Evolutionary conservation across 1,284 basidiomycete genomes (phyloP), one percentile per base, ranked within the genome.

Genomic region (Tetrapyrgos nigripes): DNA sequence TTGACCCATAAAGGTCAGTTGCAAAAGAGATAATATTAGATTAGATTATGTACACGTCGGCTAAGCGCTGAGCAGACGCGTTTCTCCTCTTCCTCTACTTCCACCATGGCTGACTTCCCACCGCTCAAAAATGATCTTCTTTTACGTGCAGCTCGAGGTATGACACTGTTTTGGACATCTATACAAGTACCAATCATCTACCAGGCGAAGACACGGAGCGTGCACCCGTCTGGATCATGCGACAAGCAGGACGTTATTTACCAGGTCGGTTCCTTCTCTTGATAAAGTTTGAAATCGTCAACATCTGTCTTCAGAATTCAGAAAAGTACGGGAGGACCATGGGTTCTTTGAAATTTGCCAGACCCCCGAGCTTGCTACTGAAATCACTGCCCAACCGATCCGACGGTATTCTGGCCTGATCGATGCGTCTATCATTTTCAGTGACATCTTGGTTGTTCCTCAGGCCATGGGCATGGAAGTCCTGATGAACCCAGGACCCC

Each of bases 141-240:
- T 48, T 76, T 99, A 58, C 87, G 95, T 40, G 96, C 97, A 53
- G 96, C 97, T 53, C 77, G 86, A 73, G 92, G 91, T 90, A 60
- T 49, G 57, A 45, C 57, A 24, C 58, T 56, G 27, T 29, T 21
- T 37, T 28, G 50, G 35, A 28, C 19, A 13, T 45, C 43, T 28
- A 33, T 37, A 45, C 17, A 37, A 14, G 37, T 14, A 44, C 51
- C 43, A 57, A 48, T 57, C 31, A 53, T 13, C 10, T 47, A 61
- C 37, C 62, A 91, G 94, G 95, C 13, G 89, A 97, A 76, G 81
- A 86, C 73, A 96, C 95, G 0, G 92, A 94, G 69, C 87, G 94
- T 58, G 94, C 97, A 2, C 97, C 97, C 13, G 95, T 97, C 61
- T 99, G 97, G 97, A 93, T 98, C 61, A 99, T 99, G 97, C 87